A percentile compares a stretch with the other conserved stretches of the same genome.
phyloP scores from a whole-genome alignment of 306 rosid species.

The Quercus parvula region DNA sequence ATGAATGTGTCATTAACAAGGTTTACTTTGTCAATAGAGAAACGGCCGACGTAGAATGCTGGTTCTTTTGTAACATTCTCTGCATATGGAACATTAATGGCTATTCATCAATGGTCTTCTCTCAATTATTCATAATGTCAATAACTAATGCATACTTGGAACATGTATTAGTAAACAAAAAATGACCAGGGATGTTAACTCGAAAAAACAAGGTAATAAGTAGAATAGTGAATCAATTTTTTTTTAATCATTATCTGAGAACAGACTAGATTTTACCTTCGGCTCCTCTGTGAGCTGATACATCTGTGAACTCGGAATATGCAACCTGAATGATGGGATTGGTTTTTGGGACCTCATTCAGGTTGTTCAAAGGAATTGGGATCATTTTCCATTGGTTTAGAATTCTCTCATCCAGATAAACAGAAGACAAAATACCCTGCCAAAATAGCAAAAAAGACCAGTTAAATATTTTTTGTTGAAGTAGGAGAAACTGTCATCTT shows the following conservation, averaged over 20 bases:
- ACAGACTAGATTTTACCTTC: constrained; percentile 47
- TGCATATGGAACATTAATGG: constrained; percentile 30
- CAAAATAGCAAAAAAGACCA: constrained; percentile 20
- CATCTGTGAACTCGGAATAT: constrained; percentile 32
- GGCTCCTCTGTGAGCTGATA: constrained; percentile 32
- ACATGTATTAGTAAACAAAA: constrained; percentile 3
- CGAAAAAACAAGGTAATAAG: not conserved
- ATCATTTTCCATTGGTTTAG: constrained; percentile 70
- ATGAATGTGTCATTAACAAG: constrained; percentile 66
- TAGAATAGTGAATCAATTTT: not conserved
- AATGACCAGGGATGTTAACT: not conserved
- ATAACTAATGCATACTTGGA: constrained; percentile 4
- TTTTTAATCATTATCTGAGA: constrained; percentile 8
- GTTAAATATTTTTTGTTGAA: constrained; percentile 8
- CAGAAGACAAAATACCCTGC: constrained; percentile 89
- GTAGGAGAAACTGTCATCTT: constrained; percentile 7
- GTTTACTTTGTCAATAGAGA: constrained; percentile 51
- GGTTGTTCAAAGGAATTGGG: constrained; percentile 60
- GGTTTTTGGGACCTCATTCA: constrained; percentile 50
- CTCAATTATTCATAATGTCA: constrained; percentile 4
- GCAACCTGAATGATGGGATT: constrained; percentile 39
- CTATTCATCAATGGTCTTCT: not conserved
- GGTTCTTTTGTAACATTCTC: constrained; percentile 61
- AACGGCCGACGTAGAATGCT: constrained; percentile 66
- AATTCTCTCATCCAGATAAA: constrained; percentile 54